These are phyloP conservation scores for Nothopassalora personata DNA, from an alignment of 2,329 filamentous ascomycete genomes.

Conservation along the genomic window DNA sequence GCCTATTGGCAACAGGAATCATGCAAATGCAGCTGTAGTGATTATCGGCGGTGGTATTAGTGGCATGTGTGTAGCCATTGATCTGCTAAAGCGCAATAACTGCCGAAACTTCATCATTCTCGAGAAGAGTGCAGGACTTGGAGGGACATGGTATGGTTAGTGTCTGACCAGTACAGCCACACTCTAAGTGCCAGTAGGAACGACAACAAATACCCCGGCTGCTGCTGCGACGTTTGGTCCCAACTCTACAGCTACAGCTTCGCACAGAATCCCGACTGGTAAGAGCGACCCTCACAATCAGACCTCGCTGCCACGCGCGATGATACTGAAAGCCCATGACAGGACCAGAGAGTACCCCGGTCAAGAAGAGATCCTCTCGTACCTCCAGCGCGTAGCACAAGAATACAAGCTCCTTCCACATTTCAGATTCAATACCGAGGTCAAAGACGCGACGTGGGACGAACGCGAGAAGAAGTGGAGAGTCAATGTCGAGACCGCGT, in stretches of 20 bases:
- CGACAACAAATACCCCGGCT: conserved; percentile 54
- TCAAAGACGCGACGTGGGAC: conserved; percentile 52
- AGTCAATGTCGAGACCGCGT: conserved; percentile 44
- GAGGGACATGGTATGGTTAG: conserved; percentile 45
- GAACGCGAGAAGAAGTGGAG: conserved; percentile 49
- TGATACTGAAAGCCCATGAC: no score
- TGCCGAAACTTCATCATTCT: conserved; percentile 53
- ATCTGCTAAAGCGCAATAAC: conserved; percentile 49
- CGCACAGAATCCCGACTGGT: conserved; percentile 53
- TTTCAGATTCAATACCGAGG: conserved; percentile 53
- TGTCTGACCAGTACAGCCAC: neutral
- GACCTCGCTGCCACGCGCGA: no score
- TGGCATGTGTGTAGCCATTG: conserved; percentile 54
- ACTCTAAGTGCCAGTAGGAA: conserved; percentile 15
- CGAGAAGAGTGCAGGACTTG: conserved; percentile 51
- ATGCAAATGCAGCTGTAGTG: conserved; percentile 50
- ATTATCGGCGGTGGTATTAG: conserved; percentile 48
- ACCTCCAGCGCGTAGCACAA: conserved; percentile 49
- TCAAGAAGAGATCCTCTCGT: conserved; percentile 56
- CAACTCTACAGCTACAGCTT: conserved; percentile 57
- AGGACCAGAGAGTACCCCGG: conserved; percentile 53
- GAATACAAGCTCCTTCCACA: conserved; percentile 53
- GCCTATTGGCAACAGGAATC: conserved; percentile 46
- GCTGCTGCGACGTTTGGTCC: conserved; percentile 43
- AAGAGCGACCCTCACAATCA: no score